These are phyloP conservation scores for Climacium dendroides DNA, from an alignment of 225 moss, liverwort and hornwort genomes.

Conservation along the genomic window DNA sequence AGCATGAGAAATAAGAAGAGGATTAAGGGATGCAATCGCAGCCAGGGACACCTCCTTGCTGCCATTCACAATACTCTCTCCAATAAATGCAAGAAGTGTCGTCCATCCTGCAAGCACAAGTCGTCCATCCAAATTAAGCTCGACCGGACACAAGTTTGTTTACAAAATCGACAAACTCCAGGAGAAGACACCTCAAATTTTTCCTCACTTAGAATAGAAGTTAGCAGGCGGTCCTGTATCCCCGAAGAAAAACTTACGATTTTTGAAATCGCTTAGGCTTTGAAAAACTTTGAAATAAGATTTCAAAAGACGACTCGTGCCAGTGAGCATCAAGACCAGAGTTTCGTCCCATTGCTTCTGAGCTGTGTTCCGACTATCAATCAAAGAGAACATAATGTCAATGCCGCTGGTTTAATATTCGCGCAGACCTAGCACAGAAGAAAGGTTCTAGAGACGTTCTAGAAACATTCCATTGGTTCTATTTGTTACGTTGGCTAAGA, in stretches of 20 bases:
- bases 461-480: background rate
- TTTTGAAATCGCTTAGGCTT: conserved; percentile 53
- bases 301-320: conserved; percentile 75
- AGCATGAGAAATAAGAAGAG: conserved; percentile 68
- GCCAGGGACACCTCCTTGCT: conserved; percentile 95
- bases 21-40: conserved; percentile 74
- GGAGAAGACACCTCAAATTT: background rate
- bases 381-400: conserved; percentile 1
- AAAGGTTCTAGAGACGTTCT: background rate
- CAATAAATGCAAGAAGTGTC: conserved; percentile 61
- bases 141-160: background rate
- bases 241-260: conserved; percentile 35
- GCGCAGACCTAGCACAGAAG: background rate
- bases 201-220: background rate
- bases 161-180: background rate
- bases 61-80: conserved; percentile 71
- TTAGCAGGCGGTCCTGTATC: background rate
- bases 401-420: background rate
- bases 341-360: conserved; percentile 99
- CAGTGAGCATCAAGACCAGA: conserved; percentile 77
- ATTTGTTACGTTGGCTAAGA: background rate
- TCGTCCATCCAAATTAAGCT: background rate
- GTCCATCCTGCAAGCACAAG: conserved; percentile 54
- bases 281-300: conserved; percentile 76
- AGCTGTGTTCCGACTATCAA: conserved; percentile 89